Percentiles rank a stretch among this genome's conserved stretches.
These are phyloP conservation scores for Mentha longifolia DNA, from an alignment of 257 asterid species.

Conservation along the genomic window DNA sequence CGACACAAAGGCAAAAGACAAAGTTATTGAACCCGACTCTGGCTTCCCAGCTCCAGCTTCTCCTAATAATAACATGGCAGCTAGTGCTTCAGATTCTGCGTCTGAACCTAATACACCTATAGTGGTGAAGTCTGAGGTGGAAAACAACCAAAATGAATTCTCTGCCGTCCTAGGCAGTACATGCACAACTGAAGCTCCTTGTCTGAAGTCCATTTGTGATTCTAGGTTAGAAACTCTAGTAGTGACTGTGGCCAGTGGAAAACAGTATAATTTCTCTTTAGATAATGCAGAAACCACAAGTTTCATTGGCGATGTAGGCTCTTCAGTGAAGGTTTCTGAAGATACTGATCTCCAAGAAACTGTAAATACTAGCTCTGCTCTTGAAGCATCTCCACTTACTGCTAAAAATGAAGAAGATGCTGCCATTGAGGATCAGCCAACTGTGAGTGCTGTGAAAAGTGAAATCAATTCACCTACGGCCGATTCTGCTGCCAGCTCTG, in stretches of 20 bases:
- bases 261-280: constrained; percentile 24
- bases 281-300: constrained; percentile 30
- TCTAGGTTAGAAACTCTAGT: constrained; percentile 27
- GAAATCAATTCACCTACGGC: constrained; percentile 19
- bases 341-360: constrained; percentile 6
- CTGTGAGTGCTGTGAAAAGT: constrained; percentile 10
- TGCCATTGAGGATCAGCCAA: background rate
- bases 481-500: constrained; percentile 3
- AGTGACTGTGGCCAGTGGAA: constrained; percentile 27
- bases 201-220: constrained; percentile 24
- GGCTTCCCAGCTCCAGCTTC: constrained; percentile 25
- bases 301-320: constrained; percentile 10
- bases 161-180: constrained; percentile 1
- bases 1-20: constrained; percentile 15
- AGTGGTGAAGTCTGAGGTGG: constrained; percentile 19
- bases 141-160: constrained; percentile 21
- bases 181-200: constrained; percentile 26
- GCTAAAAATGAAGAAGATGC: constrained; percentile 22
- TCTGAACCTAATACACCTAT: constrained; percentile 26
- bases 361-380: constrained; percentile 19
- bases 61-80: constrained; percentile 27
- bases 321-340: constrained; percentile 19
- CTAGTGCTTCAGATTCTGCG: constrained; percentile 30
- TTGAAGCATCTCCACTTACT: constrained; percentile 15
- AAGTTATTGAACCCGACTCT: constrained; percentile 35